phyloP scores from a whole-genome alignment of 768 basidiomycete species.

The Mycena kentingensis region DNA sequence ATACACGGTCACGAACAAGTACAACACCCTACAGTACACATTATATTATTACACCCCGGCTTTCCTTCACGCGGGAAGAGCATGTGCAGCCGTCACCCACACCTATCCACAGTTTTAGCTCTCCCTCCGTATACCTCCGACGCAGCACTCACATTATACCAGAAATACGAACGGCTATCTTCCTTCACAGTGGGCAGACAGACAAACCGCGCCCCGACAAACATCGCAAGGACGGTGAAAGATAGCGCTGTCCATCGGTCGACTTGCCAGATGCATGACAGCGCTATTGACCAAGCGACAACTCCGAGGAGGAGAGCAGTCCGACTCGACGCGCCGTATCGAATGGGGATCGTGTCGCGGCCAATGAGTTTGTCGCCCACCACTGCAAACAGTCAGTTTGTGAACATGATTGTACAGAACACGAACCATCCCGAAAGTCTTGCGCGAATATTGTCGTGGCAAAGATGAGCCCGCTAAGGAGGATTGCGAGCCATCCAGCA shows the following conservation, averaged over 20 bases:
- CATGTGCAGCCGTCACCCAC: slow-evolving; percentile 38
- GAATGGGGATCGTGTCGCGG: slow-evolving; percentile 44
- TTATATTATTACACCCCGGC: no score
- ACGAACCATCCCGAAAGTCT: slow-evolving; percentile 19
- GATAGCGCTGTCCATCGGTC: slow-evolving; percentile 25
- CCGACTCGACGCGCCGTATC: slow-evolving; percentile 33
- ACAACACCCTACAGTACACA: no score
- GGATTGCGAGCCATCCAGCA: slow-evolving; percentile 31
- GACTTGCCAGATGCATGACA: slow-evolving; percentile 36
- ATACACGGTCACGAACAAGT: not conserved
- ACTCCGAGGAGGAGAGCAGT: slow-evolving; percentile 31
- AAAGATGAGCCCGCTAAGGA: slow-evolving; percentile 38
- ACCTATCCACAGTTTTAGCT: no score
- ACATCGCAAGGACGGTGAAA: slow-evolving; percentile 33
- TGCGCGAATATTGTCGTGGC: slow-evolving; percentile 46
- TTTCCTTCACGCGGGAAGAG: slow-evolving; percentile 38
- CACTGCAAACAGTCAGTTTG: slow-evolving; percentile 9
- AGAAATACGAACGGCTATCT: slow-evolving; percentile 39
- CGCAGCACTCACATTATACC: slow-evolving; percentile 35
- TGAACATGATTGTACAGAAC: slow-evolving; percentile 35
- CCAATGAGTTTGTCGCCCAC: slow-evolving; percentile 39
- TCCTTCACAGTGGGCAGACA: slow-evolving; percentile 28
- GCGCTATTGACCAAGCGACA: slow-evolving; percentile 35
- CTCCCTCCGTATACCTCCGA: no score
- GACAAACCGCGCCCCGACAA: slow-evolving; percentile 35